Percentiles rank a stretch among this genome's conserved stretches.
Conservation (phyloP, 139 green algal species). For the Chlamydomonas asymmetrica region DNA sequence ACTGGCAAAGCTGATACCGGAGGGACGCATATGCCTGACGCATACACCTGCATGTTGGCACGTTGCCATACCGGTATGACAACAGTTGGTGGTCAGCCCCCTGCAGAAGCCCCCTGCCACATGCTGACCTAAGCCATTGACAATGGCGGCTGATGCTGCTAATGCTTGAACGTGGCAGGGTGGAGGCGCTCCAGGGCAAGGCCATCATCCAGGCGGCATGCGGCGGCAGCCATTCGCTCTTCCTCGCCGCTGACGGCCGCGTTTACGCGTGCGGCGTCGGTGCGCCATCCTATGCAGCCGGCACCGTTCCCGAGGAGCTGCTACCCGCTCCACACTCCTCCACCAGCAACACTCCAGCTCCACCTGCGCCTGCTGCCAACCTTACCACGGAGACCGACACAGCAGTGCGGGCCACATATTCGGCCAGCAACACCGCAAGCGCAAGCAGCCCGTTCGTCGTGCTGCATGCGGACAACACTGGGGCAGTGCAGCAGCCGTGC, state of each 20-base stretch:
- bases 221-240: conserved; percentile 68
- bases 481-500: conserved; percentile 51
- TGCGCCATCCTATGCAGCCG: conserved; percentile 16
- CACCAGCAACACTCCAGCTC: too few relatives aligned
- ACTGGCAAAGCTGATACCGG: too few relatives aligned
- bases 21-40: too few relatives aligned
- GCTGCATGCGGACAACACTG: conserved; percentile 32
- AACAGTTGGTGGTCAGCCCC: too few relatives aligned
- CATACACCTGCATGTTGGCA: too few relatives aligned
- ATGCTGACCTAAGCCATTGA: neutral
- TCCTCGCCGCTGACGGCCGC: conserved; percentile 63
- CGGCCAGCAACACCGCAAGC: conserved; percentile 13
- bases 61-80: too few relatives aligned
- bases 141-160: too few relatives aligned
- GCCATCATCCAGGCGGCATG: conserved; percentile 57
- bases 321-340: neutral
- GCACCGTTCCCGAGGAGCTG: neutral
- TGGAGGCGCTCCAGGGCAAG: conserved; percentile 19
- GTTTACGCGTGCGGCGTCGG: conserved; percentile 68
- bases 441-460: conserved; percentile 15
- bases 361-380: too few relatives aligned
- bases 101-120: too few relatives aligned
- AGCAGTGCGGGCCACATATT: too few relatives aligned
- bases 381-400: too few relatives aligned
- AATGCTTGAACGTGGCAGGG: too few relatives aligned